Base-by-base conservation (phyloP, 129 eudicot species). In the Scalesia atractyloides region DNA sequence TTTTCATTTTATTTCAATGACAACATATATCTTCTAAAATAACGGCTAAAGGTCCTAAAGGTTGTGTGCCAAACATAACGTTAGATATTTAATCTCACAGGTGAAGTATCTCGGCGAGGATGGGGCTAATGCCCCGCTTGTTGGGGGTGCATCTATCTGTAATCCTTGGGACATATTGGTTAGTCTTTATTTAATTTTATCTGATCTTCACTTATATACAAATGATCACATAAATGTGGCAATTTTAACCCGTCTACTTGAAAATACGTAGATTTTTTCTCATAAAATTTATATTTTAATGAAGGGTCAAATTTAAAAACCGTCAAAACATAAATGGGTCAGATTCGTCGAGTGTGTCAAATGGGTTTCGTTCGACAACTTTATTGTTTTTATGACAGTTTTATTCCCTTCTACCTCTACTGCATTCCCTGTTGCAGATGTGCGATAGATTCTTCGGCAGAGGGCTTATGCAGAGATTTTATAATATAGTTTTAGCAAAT, bases 151-250 rank as follows among this genome's bases (percentile, higher is more conserved):
- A 68, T 89, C 96, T 60, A 82, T 92, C 57, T 85, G 96, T 82
- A 85, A 86, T 78, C 98, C 98, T 34, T 92, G 93, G 96, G 96
- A 92, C 68, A 86, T 86, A 75, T 82, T 89, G 96, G 98, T 92
- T 41, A 78, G 98, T 79, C 48, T 26, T 37, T 85, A n/a, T 41
- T 54, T 63, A 16, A 39, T 49, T 64, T 58, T 63, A 18, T 33
- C 33, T 19, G 34, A 26, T 65, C 43, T 65, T 37, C 66, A 36
- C 69, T 60, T 56, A 63, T 41, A 19, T 34, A 58, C 44, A 34
- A 34, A 61, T 15, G 44, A 61, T 61, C 9, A 5, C 16, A 16
- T 68, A 30, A 15, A 33, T 48, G 67, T 14, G 56, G 39, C 54
- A 41, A 18, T 9, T 18, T 43, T 13, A 36, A 19, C 43, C 65